Evolutionary conservation across 768 basidiomycete species (phyloP).

Genomic region (Serendipita sp.): DNA sequence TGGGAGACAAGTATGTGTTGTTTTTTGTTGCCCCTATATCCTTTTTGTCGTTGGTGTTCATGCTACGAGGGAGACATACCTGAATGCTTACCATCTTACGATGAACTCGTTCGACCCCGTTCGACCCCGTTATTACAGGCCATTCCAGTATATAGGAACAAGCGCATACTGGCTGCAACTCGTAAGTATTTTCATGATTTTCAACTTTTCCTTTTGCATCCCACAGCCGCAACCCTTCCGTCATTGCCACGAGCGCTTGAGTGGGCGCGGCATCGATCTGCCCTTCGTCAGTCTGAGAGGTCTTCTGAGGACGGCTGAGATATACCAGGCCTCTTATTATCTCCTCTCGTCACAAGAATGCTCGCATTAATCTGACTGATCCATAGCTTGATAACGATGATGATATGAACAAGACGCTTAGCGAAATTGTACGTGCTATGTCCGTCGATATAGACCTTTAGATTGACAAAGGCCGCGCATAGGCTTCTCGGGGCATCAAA

Average conservation of each 20-base stretch:
- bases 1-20: neutral
- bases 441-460: neutral
- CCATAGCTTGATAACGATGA: constrained; percentile 29
- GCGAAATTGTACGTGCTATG: constrained; percentile 27
- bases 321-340: too few relatives aligned
- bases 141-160: constrained; percentile 34
- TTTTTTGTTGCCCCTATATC: neutral
- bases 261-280: too few relatives aligned
- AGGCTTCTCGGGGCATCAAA: neutral
- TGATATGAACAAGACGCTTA: constrained; percentile 43
- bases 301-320: too few relatives aligned
- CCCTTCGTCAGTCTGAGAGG: too few relatives aligned
- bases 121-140: constrained; percentile 14
- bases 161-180: constrained; percentile 47
- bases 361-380: too few relatives aligned
- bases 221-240: too few relatives aligned
- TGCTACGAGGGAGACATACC: too few relatives aligned
- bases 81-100: too few relatives aligned
- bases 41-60: neutral
- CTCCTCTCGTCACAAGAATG: too few relatives aligned
- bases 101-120: too few relatives aligned
- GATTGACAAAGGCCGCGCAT: neutral
- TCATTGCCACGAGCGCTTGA: too few relatives aligned
- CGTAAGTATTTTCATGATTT: neutral
- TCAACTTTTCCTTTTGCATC: neutral